Conservation (phyloP, 1,139 yeast species). For the Protomyces macrosporus region DNA sequence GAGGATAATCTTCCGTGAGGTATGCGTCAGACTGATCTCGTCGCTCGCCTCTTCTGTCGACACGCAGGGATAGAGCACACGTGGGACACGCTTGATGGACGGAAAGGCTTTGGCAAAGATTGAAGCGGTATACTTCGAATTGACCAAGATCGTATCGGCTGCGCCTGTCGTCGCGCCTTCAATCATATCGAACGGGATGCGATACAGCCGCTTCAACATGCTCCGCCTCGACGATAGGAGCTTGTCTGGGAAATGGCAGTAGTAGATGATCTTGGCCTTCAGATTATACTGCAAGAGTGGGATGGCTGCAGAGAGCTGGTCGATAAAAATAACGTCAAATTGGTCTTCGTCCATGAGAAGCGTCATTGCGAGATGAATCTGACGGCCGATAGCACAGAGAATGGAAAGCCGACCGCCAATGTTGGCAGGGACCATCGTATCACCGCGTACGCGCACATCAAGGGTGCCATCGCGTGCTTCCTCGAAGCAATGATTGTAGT, state of each 20-base stretch:
- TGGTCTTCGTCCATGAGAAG: conserved; percentile 45
- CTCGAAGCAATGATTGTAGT: conserved; percentile 78
- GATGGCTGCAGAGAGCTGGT: conserved; percentile 79
- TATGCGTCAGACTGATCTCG: conserved; percentile 8
- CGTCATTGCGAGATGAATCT: conserved; percentile 56
- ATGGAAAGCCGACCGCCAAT: conserved; percentile 65
- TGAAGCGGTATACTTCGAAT: conserved; percentile 72
- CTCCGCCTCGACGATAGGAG: conserved; percentile 57
- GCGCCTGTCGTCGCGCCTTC: conserved; percentile 76
- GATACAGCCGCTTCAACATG: conserved; percentile 55
- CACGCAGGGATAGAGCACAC: conserved; percentile 87
- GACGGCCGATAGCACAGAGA: conserved; percentile 77
- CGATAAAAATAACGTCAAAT: conserved; percentile 74
- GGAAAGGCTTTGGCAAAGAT: conserved; percentile 64
- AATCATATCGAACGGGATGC: conserved; percentile 72
- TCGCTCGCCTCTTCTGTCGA: conserved; percentile 37
- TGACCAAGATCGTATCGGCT: conserved; percentile 78
- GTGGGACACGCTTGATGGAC: conserved; percentile 49
- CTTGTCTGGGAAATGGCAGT: conserved; percentile 96
- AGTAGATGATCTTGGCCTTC: conserved; percentile 58
- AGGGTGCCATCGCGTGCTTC: conserved; percentile 59
- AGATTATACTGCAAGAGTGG: conserved; percentile 56
- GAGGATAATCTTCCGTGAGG: conserved; percentile 46
- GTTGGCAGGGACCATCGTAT: conserved; percentile 60
- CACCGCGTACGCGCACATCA: conserved; percentile 70